Conservation (phyloP, 306 rosid species). For the Malus fusca region DNA sequence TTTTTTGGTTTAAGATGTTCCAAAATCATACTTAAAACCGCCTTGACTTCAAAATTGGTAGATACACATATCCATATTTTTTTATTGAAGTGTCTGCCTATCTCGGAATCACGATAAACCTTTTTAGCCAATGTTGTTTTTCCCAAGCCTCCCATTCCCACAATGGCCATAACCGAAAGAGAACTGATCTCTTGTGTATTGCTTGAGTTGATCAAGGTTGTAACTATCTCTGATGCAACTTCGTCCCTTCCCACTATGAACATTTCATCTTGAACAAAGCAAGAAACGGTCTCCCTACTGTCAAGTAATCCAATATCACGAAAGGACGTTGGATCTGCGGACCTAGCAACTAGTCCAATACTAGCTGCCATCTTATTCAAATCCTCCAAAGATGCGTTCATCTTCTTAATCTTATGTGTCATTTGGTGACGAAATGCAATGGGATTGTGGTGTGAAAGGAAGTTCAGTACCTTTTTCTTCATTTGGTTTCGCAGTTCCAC, state of each 20-base stretch:
- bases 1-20: neutral
- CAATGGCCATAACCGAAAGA: constrained; percentile 2
- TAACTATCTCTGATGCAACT: neutral
- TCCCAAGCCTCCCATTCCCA: constrained; percentile 18
- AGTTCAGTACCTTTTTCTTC: neutral
- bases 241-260: neutral
- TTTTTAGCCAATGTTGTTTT: constrained; percentile 9
- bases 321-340: neutral
- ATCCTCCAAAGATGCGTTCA: neutral
- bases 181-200: neutral
- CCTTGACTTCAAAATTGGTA: neutral
- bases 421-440: neutral
- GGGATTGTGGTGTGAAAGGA: neutral
- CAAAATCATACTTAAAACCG: neutral
- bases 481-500: neutral
- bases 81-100: neutral
- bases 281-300: neutral
- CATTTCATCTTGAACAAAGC: neutral
- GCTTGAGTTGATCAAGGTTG: neutral
- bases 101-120: neutral
- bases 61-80: constrained; percentile 20
- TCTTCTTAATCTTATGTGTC: neutral
- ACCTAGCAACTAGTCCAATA: neutral
- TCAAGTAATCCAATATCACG: neutral
- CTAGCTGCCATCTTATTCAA: neutral